These are phyloP conservation scores for Protomyces pachydermus DNA, from an alignment of 1,139 yeast genomes.

Conservation along the genomic window DNA sequence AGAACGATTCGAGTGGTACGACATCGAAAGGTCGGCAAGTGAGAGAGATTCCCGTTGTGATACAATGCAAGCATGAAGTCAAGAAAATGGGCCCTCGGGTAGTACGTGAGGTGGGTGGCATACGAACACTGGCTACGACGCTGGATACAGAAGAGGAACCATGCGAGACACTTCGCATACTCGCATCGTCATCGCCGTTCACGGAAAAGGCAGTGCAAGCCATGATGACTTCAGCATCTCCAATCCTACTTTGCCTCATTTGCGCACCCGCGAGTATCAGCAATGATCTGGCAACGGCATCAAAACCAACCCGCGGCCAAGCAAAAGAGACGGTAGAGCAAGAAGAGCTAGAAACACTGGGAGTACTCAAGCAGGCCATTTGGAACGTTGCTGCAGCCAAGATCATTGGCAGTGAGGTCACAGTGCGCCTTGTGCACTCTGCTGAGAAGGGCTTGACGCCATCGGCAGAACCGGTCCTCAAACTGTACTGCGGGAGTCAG, in stretches of 20 bases:
- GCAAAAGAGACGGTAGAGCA: not conserved
- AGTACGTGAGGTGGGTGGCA: conserved; percentile 33
- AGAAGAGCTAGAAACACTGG: conserved; percentile 26
- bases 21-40: not conserved
- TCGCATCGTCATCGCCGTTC: conserved; percentile 30
- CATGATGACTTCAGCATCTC: conserved; percentile 25
- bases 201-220: conserved; percentile 28
- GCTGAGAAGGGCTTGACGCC: not conserved
- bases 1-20: not conserved
- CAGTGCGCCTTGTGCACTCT: not conserved
- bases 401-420: not conserved
- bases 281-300: not conserved
- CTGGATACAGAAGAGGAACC: not conserved
- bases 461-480: not conserved
- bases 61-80: conserved; percentile 33
- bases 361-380: conserved; percentile 28
- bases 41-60: conserved; percentile 25
- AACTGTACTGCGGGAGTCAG: not conserved
- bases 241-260: conserved; percentile 29
- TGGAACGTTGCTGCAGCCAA: conserved; percentile 31
- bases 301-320: not conserved
- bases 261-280: not conserved
- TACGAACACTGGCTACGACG: not conserved
- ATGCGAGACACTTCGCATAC: conserved; percentile 29
- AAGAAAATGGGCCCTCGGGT: conserved; percentile 30